Conservation (phyloP, 1,284 basidiomycete species). For the Fomitopsis pinicola region DNA sequence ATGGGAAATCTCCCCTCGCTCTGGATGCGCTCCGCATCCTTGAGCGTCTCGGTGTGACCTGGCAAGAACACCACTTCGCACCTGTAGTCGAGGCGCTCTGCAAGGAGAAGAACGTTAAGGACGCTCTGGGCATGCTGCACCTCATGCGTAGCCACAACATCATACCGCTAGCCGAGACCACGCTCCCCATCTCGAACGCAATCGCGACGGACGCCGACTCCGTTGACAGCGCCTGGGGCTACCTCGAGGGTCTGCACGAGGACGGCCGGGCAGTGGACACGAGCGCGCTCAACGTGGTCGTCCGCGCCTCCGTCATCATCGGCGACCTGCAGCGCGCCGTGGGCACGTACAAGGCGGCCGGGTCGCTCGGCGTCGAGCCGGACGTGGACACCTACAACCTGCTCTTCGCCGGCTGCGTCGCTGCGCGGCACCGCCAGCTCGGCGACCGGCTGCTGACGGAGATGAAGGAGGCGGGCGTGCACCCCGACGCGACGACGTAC, state of each 20-base stretch:
- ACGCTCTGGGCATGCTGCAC: constrained; percentile 52
- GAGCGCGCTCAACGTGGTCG: constrained; percentile 58
- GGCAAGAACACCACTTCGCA: constrained; percentile 69
- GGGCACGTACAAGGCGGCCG: constrained; percentile 66
- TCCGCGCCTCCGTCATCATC: constrained; percentile 58
- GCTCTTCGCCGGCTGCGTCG: constrained; percentile 63
- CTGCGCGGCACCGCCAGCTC: constrained; percentile 49
- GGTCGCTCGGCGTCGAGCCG: constrained; percentile 52
- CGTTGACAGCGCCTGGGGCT: constrained; percentile 63
- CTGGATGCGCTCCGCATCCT: constrained; percentile 57
- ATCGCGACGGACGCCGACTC: constrained; percentile 46
- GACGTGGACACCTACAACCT: constrained; percentile 67
- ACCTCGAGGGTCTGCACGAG: constrained; percentile 57
- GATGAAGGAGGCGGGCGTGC: constrained; percentile 51
- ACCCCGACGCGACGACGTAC: constrained; percentile 58
- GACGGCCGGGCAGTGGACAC: constrained; percentile 52
- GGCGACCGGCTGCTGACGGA: constrained; percentile 60
- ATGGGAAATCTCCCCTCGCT: constrained; percentile 67
- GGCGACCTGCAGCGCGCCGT: constrained; percentile 75
- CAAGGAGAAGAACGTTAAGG: constrained; percentile 45
- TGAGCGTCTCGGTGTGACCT: constrained; percentile 39
- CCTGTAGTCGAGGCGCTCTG: constrained; percentile 65
- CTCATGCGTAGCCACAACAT: constrained; percentile 52
- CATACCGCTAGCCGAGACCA: constrained; percentile 41
- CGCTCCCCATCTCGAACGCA: constrained; percentile 45